phyloP scores from a whole-genome alignment of 345 rosid species.

The Eucalyptus albens region DNA sequence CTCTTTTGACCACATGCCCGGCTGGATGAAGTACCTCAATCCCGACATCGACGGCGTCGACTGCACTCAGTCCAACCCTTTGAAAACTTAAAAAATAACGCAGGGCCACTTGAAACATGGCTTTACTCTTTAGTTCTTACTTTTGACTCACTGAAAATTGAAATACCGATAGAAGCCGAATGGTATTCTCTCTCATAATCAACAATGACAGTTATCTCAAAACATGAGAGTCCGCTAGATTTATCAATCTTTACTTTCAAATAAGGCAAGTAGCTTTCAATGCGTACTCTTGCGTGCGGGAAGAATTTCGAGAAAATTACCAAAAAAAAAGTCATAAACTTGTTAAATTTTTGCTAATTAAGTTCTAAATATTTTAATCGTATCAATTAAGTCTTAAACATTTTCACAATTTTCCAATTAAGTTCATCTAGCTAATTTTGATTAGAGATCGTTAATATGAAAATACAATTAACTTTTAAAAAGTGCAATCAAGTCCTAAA shows the following conservation, averaged over 20 bases:
- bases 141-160: background rate
- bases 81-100: too few species aligned
- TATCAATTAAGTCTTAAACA: too few species aligned
- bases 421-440: fast-evolving
- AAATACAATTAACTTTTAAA: too few species aligned
- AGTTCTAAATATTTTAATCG: fast-evolving
- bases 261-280: background rate
- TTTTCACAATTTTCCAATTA: fast-evolving
- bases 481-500: too few species aligned
- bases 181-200: background rate
- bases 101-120: too few species aligned
- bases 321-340: too few species aligned
- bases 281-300: fast-evolving
- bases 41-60: too few species aligned
- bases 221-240: background rate
- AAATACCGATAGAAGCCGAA: background rate
- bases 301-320: background rate
- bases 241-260: background rate
- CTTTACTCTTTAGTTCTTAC: too few species aligned
- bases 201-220: background rate
- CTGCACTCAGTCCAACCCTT: too few species aligned
- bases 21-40: too few species aligned
- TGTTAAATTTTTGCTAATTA: too few species aligned
- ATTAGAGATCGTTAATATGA: fast-evolving
- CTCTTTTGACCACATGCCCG: too few species aligned